Conservation (phyloP, 306 rosid genomes). For the Astragalus glycyphyllos region DNA sequence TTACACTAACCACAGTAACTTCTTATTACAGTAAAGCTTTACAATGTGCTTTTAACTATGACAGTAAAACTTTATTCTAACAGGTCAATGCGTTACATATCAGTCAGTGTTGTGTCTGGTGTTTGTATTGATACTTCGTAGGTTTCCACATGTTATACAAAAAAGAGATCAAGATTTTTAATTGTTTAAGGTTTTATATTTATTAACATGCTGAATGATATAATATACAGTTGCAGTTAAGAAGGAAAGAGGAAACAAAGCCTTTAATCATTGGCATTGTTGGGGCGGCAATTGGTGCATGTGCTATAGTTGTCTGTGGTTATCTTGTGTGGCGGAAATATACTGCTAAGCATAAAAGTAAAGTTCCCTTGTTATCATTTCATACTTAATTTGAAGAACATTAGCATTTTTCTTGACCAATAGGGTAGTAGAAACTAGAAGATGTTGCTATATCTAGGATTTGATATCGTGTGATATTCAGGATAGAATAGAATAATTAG, state of each 20-base stretch:
- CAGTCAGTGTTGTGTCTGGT: too few relatives aligned
- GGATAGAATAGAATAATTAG: too few relatives aligned
- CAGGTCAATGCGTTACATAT: too few relatives aligned
- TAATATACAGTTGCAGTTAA: not conserved
- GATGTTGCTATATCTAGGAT: too few relatives aligned
- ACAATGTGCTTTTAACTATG: too few relatives aligned
- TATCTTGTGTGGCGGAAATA: slow-evolving; percentile 27
- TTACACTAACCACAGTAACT: too few relatives aligned
- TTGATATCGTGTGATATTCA: too few relatives aligned
- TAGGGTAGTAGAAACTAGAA: not conserved
- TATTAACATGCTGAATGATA: not conserved
- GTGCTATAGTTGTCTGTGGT: not conserved
- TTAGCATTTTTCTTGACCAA: not conserved
- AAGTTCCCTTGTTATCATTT: not conserved
- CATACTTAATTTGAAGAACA: not conserved
- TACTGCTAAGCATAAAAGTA: slow-evolving; percentile 17
- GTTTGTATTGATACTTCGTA: too few relatives aligned
- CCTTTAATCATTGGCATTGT: not conserved
- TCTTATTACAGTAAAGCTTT: too few relatives aligned
- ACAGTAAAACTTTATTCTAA: too few relatives aligned
- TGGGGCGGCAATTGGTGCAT: slow-evolving; percentile 17
- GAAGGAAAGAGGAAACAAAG: not conserved
- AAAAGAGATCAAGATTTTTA: not conserved
- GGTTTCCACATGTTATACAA: not conserved
- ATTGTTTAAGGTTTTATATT: not conserved